phyloP scores from a whole-genome alignment of 495 filamentous ascomycete species.

The Neurospora tetraspora region DNA sequence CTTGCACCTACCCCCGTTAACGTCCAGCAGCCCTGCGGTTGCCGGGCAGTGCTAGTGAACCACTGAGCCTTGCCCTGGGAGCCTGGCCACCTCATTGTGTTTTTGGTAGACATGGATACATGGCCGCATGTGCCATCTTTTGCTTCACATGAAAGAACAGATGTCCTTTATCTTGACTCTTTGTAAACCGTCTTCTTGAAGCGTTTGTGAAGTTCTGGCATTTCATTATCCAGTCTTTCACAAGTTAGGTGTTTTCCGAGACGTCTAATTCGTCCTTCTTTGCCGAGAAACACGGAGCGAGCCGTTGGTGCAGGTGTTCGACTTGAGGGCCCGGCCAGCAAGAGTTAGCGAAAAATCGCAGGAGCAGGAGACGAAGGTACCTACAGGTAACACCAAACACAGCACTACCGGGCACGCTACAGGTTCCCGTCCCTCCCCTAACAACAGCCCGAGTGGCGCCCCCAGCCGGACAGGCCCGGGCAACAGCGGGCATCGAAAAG shows the following conservation, averaged over 20 bases:
- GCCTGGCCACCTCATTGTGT: not conserved
- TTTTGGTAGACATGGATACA: not conserved
- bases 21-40: not conserved
- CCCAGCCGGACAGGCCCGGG: not conserved
- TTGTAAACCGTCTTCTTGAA: not conserved
- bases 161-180: not conserved
- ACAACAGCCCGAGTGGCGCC: not conserved
- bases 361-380: not conserved
- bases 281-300: not conserved
- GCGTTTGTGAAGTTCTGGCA: not conserved
- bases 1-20: not conserved
- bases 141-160: not conserved
- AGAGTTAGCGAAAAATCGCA: not conserved
- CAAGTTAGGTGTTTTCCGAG: not conserved
- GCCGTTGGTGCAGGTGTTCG: not conserved
- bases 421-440: not conserved
- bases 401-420: not conserved
- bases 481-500: not conserved
- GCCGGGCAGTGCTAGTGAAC: not conserved
- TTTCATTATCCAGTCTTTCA: not conserved
- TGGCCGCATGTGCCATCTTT: not conserved
- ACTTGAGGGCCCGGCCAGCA: not conserved
- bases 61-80: not conserved
- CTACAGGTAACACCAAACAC: not conserved
- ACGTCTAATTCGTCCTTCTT: not conserved